Evolutionary conservation across 2,329 filamentous ascomycete genomes (phyloP).

Genomic region (Ophiostoma quercus): DNA sequence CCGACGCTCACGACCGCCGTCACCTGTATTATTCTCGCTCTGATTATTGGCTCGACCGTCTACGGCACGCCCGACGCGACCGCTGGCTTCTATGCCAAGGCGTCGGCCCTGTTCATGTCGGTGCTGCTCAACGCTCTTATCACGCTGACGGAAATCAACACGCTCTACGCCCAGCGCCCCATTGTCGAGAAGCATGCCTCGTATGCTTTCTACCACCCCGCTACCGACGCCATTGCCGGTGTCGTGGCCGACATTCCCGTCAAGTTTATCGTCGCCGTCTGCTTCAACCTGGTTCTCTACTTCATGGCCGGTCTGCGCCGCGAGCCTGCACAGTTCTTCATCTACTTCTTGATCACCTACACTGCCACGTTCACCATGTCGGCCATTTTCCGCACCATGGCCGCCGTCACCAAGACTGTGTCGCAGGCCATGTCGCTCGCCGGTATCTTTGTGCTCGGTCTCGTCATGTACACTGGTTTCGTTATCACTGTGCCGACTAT

Average conservation of each 20-base stretch:
- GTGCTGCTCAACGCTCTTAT: conserved; percentile 80
- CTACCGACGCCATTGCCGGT: conserved; percentile 78
- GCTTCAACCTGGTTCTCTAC: conserved; percentile 77
- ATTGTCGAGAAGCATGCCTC: conserved; percentile 3
- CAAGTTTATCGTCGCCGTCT: conserved; percentile 66
- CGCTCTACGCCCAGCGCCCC: conserved; percentile 65
- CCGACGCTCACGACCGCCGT: conserved; percentile 74
- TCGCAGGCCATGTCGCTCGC: conserved; percentile 59
- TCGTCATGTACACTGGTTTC: conserved; percentile 51
- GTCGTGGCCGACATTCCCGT: conserved; percentile 83
- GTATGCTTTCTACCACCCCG: conserved; percentile 43
- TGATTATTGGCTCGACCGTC: conserved; percentile 26
- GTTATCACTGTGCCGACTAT: conserved; percentile 24
- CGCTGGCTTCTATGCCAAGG: conserved; percentile 52
- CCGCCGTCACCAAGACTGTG: conserved; percentile 63
- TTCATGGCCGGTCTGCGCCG: conserved; percentile 80
- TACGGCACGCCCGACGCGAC: conserved; percentile 27
- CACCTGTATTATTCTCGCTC: conserved; percentile 60
- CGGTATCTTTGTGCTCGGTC: conserved; percentile 56
- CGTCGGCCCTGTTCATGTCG: conserved; percentile 79
- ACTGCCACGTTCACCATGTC: conserved; percentile 71
- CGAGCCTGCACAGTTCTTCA: conserved; percentile 72
- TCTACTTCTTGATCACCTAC: conserved; percentile 75
- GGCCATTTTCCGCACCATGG: conserved; percentile 79
- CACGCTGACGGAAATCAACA: conserved; percentile 76